Base-by-base conservation (phyloP, 2,329 filamentous ascomycete species). In the Xenoacremonium recifei region DNA sequence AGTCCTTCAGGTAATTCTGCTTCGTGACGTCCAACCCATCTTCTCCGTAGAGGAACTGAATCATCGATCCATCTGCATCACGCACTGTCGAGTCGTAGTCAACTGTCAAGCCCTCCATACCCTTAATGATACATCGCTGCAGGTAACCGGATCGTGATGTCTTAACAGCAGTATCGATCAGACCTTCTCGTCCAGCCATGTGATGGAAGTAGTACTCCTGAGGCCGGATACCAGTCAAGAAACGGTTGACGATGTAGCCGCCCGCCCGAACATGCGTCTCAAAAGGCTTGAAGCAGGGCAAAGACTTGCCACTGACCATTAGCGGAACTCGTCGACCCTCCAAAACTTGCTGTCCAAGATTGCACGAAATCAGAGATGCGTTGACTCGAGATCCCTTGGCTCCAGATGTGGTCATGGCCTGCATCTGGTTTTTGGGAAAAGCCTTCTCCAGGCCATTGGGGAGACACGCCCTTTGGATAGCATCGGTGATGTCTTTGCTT, bases 171-270 rank as follows among this genome's bases (percentile, higher is more conserved):
- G 93, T 99, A 77, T 99, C 93, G 62, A 99, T 99, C 52, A 99
- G 74, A 75, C 93, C 93, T 76, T 99, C 95, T 70, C 93, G 83
- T 57, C 95, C 95, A 60, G 92, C 93, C 95, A 99, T 99, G 67
- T 95, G 90, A 79, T 99, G 93, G 75, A 99, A 99, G 66, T 92
- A 99, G 66, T 96, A 99, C 64, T 99, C 95, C 60, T 99, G 93
- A 4, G 93, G 93, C 40, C 92, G 84, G 48, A 99, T 93, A 46
- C 93, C 93, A 18, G 95, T 99, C 75, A 99, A 86, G 79, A 99
- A 99, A 63, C 93, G 89, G 60, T 95, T 89, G 37, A 88, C 87
- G 51, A 99, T 88, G 67, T 95, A 99, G 15, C 93, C 93, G 58
- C 91, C 91, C 38, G 93, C 93, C 54, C 90, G 79, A 6, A 95